Evolutionary conservation across 768 basidiomycete species (phyloP).

Genomic region (Boletellus sp.): DNA sequence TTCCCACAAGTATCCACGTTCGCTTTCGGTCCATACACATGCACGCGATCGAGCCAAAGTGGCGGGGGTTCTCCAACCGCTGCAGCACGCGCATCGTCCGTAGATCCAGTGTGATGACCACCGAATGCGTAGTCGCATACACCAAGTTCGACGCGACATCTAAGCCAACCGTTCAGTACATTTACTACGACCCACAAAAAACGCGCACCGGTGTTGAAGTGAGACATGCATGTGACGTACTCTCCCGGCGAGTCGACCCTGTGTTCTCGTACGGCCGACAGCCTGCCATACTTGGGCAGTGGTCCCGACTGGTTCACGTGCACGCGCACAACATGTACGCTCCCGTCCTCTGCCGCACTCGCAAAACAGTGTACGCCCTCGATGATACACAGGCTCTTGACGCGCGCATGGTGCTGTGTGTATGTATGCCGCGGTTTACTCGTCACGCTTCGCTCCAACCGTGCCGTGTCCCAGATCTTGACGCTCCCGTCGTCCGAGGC

Average conservation of each 20-base stretch:
- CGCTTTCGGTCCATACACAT: conserved; percentile 81
- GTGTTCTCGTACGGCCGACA: conserved; percentile 80
- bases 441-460: conserved; percentile 92
- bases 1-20: conserved; percentile 88
- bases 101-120: conserved; percentile 74
- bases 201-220: conserved; percentile 68
- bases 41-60: conserved; percentile 82
- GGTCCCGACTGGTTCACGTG: conserved; percentile 64
- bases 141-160: conserved; percentile 80
- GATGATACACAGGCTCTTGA: conserved; percentile 71
- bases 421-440: conserved; percentile 76
- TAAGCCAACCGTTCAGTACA: conserved; percentile 22
- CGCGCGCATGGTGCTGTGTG: conserved; percentile 64
- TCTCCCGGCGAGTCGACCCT: conserved; percentile 68
- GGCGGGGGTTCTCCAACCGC: conserved; percentile 77
- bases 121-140: conserved; percentile 79
- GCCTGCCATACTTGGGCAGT: conserved; percentile 78
- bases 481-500: conserved; percentile 92
- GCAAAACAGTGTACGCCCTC: conserved; percentile 90
- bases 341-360: conserved; percentile 80
- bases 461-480: conserved; percentile 88
- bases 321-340: conserved; percentile 79
- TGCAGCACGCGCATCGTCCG: conserved; percentile 77
- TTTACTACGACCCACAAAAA: background rate
- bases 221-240: conserved; percentile 79